Base-by-base conservation (phyloP, 2,329 filamentous ascomycete genomes). In the Talaromyces marneffei region DNA sequence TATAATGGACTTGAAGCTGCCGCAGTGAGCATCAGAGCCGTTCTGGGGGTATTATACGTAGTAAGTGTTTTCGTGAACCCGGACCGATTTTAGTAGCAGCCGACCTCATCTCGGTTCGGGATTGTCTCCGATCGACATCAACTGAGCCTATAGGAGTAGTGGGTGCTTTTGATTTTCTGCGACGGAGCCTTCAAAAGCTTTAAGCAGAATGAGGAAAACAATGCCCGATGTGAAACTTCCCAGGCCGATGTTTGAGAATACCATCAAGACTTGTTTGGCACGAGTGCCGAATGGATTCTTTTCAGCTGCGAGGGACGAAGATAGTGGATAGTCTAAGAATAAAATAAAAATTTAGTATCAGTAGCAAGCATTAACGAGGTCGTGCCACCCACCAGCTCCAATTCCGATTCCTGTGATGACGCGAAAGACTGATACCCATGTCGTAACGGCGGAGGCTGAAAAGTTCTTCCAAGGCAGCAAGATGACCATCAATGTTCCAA, bases 401-500 rank as follows among this genome's bases (percentile, higher is more conserved):
- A 37, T 56, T 8, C 53, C 53, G 12, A 56, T 25, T 14, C 53
- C 53, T 9, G 53, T 56, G 4, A 56, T 23, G 16, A 37, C 53
- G 18, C 53, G 53, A 37, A 56, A 56, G 16, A 56, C 35, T 12
- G 29, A 35, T 27, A 56, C 12, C 53, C 53, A 56, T 0, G 53
- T 37, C 2, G 33, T 37, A 56, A 56, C 53, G 2, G 31, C 33
- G 9, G 53, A 10, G 2, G 31, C 2, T 29, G 53, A 40, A 9
- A 56, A 56, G 2, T 10, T 42, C 33, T 39, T 37, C 53, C 53
- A 69, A 31, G 68, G 68, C 25, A 70, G 58, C 10, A 69, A 35
- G 16, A 70, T 60, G 14, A 68, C 66, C 60, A 70, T 39, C 3
- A 69, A 35, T 6, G 68, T 69, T 12, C 68, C 68, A 27, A 66